Evolutionary conservation across 306 rosid genomes (phyloP), one percentile per base, ranked within the genome.

Genomic region (Acacia acuminata): DNA sequence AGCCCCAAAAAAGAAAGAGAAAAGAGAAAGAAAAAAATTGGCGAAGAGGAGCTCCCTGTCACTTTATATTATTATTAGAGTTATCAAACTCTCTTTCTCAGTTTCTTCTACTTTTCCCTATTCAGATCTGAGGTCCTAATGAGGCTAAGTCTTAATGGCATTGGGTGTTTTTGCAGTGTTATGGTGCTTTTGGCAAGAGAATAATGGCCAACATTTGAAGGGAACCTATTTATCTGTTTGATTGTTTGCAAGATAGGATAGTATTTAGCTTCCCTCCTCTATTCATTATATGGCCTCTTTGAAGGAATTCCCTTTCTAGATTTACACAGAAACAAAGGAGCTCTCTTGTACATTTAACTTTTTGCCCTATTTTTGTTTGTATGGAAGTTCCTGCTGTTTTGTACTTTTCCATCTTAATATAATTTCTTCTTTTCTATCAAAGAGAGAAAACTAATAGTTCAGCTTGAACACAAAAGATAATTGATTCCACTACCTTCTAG

Each of bases 31-130:
- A 43, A 20, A 24, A 51, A 77, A 34, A 64, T 22, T 51, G 27
- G 72, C 27, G 40, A 76, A 27, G 30, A 67, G 76, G 15, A 73
- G 40, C 40, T 27, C 61, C 38, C 45, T 45, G 0, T 34, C 32
- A 12, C 81, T 74, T 64, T 61, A 27, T 27, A 76, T 30, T 45
- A 44, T 73, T 55, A 32, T 77, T n/a, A 47, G 20, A 51, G 71
- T 63, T 60, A 51, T 50, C 17, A 74, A 64, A 69, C 32, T 53
- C 77, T 55, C 72, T 42, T 67, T 79, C 79, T 20, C n/a, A 79
- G 12, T 47, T 12, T 77, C n/a, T 44, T n/a, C 80, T 72, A n/a
- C 25, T 58, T 76, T 78, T 69, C 79, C 50, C 55, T 76, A 60
- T 61, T 81, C 43, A 60, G 34, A 42, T 71, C 55, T 32, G 38